Base-by-base conservation (phyloP, 345 rosid species). In the Punica granatum region DNA sequence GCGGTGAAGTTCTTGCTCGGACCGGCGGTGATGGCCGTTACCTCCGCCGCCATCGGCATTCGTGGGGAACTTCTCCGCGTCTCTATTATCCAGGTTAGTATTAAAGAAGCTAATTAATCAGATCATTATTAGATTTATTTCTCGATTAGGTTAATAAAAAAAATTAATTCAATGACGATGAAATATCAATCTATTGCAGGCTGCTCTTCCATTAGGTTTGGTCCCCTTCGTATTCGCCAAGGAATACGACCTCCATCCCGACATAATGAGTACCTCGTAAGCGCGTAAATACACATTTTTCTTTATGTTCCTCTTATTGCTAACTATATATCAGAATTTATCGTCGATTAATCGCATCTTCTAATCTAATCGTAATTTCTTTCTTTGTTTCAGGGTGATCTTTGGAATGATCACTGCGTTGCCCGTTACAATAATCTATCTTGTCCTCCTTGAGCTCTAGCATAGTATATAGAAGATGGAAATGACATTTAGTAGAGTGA, bases 181-280 rank as follows among this genome's bases (percentile, higher is more conserved):
- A 30, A 26, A 11, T 7, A 23, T 51, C 26, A 1, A 2, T 6
- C 25, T 4, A n/a, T n/a, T 56, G 25, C 72, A 89, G 96, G 96
- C 92, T 28, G 85, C 92, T 70, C 96, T 89, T 63, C 87, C 96
- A 25, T 87, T 80, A 68, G 90, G 84, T 25, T 74, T 89, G 36
- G 85, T 85, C 41, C 92, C 92, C 19, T 89, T 86, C 54, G 88
- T 89, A 14, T 89, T 86, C 70, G 96, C 92, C 21, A 83, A 81
- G 67, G 85, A 89, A 70, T 86, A 86, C 62, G 82, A 80, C 49
- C 85, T 89, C 60, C 90, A 89, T 69, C 80, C 96, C 16, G 88
- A 83, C 67, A 81, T 86, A 63, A 84, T 86, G 63, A 85, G 96
- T 72, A 85, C 92, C 37, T 86, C 82, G 90, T 89, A 82, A 82